phyloP scores from a whole-genome alignment of 352 stramenopile species.

The Globisporangium rhizosaccharum region DNA sequence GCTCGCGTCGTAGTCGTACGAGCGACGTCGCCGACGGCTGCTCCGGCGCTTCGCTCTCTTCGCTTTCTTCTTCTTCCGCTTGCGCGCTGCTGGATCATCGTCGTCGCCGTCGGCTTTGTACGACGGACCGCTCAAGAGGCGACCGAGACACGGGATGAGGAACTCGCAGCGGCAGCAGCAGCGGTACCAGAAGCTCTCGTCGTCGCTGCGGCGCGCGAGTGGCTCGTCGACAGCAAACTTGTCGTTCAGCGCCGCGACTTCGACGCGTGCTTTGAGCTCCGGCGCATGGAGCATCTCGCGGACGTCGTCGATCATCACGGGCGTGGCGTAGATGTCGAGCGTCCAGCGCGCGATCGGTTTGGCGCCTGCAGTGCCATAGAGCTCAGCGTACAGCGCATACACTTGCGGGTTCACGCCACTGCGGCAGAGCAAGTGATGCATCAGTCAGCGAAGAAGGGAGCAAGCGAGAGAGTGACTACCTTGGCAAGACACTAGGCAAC shows the following conservation, averaged over 20 bases:
- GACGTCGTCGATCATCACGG: conserved; percentile 74
- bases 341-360: conserved; percentile 71
- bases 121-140: conserved; percentile 61
- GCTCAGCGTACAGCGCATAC: conserved; percentile 67
- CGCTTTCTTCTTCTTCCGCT: conserved; percentile 19
- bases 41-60: conserved; percentile 12
- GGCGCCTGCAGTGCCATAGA: conserved; percentile 63
- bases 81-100: not conserved
- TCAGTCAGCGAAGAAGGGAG: too few species aligned
- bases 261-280: conserved; percentile 52
- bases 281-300: conserved; percentile 64
- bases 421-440: not conserved
- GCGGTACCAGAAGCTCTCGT: conserved; percentile 57
- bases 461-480: too few species aligned
- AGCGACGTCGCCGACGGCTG: conserved; percentile 19
- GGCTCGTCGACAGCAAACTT: conserved; percentile 32
- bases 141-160: conserved; percentile 59
- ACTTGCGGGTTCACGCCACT: conserved; percentile 74
- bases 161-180: conserved; percentile 77
- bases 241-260: conserved; percentile 62
- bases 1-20: conserved; percentile 26
- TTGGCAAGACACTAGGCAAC: too few species aligned
- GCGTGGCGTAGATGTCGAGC: conserved; percentile 73
- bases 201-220: conserved; percentile 6
- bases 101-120: conserved; percentile 40